A percentile compares a stretch with the other conserved stretches of the same genome.
These are phyloP conservation scores for Colletotrichum musicola DNA, from an alignment of 2,329 filamentous ascomycete genomes.

Conservation along the genomic window DNA sequence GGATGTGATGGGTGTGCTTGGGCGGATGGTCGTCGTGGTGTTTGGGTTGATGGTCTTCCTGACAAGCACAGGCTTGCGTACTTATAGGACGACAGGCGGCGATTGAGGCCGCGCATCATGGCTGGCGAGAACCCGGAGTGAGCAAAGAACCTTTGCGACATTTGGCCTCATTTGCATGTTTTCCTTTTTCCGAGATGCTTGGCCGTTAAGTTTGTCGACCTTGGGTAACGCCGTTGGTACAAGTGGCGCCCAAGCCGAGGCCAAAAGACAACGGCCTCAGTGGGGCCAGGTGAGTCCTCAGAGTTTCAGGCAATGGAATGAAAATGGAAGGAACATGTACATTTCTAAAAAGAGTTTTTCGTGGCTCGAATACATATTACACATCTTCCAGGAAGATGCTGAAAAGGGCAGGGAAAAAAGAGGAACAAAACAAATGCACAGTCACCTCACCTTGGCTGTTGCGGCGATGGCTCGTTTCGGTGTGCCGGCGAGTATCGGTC, in stretches of 20 bases:
- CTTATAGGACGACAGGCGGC: background rate
- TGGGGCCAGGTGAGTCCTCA: background rate
- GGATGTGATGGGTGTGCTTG: background rate
- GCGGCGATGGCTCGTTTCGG: background rate
- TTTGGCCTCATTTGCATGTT: constrained; percentile 12
- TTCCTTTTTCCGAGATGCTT: background rate
- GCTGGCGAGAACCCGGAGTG: background rate
- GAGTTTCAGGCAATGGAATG: background rate
- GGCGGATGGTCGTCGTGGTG: background rate
- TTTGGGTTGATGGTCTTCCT: background rate
- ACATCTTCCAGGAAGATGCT: background rate
- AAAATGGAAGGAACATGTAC: background rate
- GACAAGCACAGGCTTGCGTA: background rate
- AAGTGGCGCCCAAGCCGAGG: background rate
- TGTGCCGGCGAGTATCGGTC: background rate
- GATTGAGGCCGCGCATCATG: background rate
- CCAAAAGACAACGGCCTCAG: constrained; percentile 7
- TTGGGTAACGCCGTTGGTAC: background rate
- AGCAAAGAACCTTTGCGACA: background rate
- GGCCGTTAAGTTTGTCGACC: background rate
- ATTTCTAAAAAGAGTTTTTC: background rate
- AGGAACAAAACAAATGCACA: background rate
- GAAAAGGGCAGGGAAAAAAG: background rate
- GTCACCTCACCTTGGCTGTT: constrained; percentile 5
- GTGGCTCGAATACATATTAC: background rate